phyloP scores from a whole-genome alignment of 805 yeast genomes.

The Suhomyces xylopsoci region DNA sequence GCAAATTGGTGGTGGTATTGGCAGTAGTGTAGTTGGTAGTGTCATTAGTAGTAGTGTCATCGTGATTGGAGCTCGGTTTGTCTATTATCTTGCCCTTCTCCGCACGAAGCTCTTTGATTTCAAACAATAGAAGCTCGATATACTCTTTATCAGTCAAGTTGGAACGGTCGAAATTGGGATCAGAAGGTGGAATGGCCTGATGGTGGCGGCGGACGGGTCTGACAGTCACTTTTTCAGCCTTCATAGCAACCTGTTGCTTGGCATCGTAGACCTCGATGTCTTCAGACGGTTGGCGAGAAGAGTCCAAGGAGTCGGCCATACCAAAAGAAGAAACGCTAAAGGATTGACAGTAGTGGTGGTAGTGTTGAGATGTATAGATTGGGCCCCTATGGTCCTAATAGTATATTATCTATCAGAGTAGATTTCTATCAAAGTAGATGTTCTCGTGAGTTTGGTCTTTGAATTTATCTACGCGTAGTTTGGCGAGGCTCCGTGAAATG shows the following conservation, averaged over 20 bases:
- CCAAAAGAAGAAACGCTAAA: not conserved
- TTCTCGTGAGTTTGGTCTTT: not conserved
- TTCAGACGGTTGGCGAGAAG: not conserved
- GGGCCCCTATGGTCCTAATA: not conserved
- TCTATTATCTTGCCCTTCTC: not conserved
- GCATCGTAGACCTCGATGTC: not conserved
- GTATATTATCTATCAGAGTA: not conserved
- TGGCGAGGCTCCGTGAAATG: conserved; percentile 1
- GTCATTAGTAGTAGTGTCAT: not conserved
- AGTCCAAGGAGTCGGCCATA: not conserved
- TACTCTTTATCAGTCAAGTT: conserved; percentile 25
- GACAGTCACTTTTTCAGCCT: not conserved
- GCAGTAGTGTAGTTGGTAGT: too few relatives aligned
- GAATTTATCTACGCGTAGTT: not conserved
- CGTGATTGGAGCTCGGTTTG: not conserved
- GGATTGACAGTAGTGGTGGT: not conserved
- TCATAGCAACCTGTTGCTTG: not conserved
- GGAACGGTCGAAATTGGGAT: conserved; percentile 34
- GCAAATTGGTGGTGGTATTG: not conserved
- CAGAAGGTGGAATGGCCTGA: conserved; percentile 26
- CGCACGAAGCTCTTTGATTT: conserved; percentile 33
- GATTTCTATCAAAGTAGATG: not conserved
- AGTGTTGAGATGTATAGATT: not conserved
- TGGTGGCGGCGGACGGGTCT: not conserved
- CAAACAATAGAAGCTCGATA: conserved; percentile 35